Percentiles rank a stretch among this genome's conserved stretches.
These are phyloP conservation scores for Aspergillus terreus DNA, from an alignment of 2,329 filamentous ascomycete genomes.

Conservation along the genomic window DNA sequence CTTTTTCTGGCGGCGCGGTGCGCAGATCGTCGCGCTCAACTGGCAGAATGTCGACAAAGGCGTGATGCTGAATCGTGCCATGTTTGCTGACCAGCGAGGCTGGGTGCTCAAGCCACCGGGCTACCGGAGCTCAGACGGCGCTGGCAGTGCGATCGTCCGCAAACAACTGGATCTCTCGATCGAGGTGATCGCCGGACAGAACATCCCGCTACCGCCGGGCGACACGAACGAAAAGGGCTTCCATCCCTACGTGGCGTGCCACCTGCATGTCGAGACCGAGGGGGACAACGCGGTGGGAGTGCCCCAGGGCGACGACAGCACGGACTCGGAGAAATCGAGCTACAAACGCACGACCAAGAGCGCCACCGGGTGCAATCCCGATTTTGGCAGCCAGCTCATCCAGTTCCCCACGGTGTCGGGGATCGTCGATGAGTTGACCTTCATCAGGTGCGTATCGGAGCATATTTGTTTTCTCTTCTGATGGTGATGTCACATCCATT, in stretches of 20 bases:
- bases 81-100: slow-evolving; percentile 77
- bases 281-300: slow-evolving; percentile 44
- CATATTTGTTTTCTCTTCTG: not conserved
- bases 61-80: slow-evolving; percentile 93
- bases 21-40: slow-evolving; percentile 88
- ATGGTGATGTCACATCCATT: not conserved
- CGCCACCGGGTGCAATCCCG: slow-evolving; percentile 58
- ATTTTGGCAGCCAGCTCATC: slow-evolving; percentile 60
- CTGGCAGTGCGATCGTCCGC: slow-evolving; percentile 39
- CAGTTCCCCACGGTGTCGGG: slow-evolving; percentile 54
- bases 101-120: slow-evolving; percentile 82
- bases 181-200: slow-evolving; percentile 71
- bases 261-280: slow-evolving; percentile 71
- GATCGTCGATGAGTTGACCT: slow-evolving; percentile 67
- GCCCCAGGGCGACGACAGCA: slow-evolving; percentile 47
- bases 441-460: slow-evolving; percentile 59
- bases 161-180: slow-evolving; percentile 65
- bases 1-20: slow-evolving; percentile 80
- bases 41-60: slow-evolving; percentile 90
- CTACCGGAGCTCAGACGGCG: slow-evolving; percentile 52
- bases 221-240: slow-evolving; percentile 57
- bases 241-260: slow-evolving; percentile 71
- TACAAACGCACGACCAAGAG: slow-evolving; percentile 60
- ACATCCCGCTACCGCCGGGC: slow-evolving; percentile 63
- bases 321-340: slow-evolving; percentile 38